Evolutionary conservation across 768 basidiomycete species (phyloP).

Genomic region (Amanita rubescens): DNA sequence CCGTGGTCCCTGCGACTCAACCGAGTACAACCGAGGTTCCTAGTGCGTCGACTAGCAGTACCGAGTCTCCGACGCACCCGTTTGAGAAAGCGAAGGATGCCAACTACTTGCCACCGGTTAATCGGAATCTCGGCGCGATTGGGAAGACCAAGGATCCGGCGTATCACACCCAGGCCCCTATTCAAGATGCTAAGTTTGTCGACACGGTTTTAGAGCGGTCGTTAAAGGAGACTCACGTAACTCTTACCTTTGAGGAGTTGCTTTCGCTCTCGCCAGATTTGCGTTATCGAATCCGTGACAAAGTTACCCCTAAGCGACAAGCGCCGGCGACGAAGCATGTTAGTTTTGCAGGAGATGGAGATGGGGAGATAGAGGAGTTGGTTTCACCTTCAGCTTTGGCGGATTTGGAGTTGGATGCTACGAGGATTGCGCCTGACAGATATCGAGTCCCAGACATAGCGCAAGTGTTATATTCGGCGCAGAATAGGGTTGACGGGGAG

Average conservation of each 20-base stretch:
- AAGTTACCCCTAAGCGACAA: conserved; percentile 10
- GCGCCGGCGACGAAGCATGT: neutral
- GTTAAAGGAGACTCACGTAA: conserved; percentile 11
- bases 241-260: conserved; percentile 14
- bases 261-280: conserved; percentile 16
- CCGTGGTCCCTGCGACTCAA: too few relatives aligned
- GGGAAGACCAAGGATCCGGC: conserved; percentile 10
- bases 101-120: conserved; percentile 10
- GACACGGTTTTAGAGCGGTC: conserved; percentile 10
- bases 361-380: too few relatives aligned
- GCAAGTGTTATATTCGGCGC: neutral
- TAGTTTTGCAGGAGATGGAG: too few relatives aligned
- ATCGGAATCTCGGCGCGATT: conserved; percentile 9
- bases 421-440: too few relatives aligned
- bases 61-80: conserved; percentile 7
- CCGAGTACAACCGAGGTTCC: neutral
- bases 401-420: too few relatives aligned
- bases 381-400: too few relatives aligned
- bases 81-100: conserved; percentile 12
- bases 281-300: conserved; percentile 12
- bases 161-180: conserved; percentile 13
- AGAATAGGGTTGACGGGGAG: neutral
- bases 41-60: neutral
- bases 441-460: too few relatives aligned
- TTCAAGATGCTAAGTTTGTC: conserved; percentile 14